Evolutionary conservation across 495 filamentous ascomycete species (phyloP).

Genomic region (Aspergillus hancockii): DNA sequence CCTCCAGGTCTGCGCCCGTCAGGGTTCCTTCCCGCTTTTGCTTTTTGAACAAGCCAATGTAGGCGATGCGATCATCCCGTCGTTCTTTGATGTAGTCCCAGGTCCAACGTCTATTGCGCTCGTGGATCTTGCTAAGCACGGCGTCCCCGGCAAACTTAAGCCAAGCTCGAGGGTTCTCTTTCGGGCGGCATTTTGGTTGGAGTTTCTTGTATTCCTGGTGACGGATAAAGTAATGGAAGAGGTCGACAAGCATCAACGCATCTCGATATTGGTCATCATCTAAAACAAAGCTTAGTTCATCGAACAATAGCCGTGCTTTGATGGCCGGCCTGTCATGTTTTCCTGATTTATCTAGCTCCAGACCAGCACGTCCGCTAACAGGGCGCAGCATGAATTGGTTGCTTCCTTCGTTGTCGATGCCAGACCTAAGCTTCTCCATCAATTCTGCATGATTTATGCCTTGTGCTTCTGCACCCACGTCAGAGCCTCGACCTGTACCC

Average conservation of each 20-base stretch:
- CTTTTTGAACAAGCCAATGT: constrained; percentile 95
- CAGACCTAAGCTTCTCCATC: constrained; percentile 69
- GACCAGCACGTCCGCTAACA: constrained; percentile 85
- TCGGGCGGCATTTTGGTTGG: constrained; percentile 81
- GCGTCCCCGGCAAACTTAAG: constrained; percentile 85
- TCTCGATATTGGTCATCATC: constrained; percentile 98
- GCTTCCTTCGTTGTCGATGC: constrained; percentile 71
- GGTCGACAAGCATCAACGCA: constrained; percentile 93
- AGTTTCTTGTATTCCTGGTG: constrained; percentile 96
- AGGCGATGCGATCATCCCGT: constrained; percentile 82
- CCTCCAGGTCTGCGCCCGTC: constrained; percentile 64
- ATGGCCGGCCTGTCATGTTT: constrained; percentile 78
- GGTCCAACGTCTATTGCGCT: constrained; percentile 84
- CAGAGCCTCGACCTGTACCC: constrained; percentile 66
- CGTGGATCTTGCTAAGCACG: constrained; percentile 89
- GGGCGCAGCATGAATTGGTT: constrained; percentile 96
- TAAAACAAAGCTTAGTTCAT: constrained; percentile 92
- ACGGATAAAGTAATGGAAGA: constrained; percentile 97
- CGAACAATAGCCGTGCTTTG: constrained; percentile 87
- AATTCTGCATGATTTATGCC: constrained; percentile 70
- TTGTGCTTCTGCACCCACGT: constrained; percentile 63
- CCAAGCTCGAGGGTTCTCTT: constrained; percentile 92
- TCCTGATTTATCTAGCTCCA: constrained; percentile 91
- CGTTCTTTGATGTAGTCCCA: constrained; percentile 94
- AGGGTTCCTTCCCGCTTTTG: constrained; percentile 77